phyloP scores from a whole-genome alignment of 23 red algal species.

The Cyanidiococcus yangmingshanensis region DNA sequence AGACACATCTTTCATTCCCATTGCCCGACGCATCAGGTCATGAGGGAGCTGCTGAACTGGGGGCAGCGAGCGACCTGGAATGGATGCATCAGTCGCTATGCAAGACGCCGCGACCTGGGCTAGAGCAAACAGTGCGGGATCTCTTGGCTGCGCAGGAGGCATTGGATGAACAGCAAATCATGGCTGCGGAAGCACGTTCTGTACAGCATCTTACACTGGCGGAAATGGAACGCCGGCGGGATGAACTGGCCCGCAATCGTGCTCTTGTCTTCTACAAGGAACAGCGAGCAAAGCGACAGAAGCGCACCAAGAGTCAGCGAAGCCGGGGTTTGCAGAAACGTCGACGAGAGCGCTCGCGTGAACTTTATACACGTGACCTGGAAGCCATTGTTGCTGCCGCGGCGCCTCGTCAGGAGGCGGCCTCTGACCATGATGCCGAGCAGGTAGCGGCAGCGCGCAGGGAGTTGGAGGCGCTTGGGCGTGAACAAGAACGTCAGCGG shows the following conservation, averaged over 20 bases:
- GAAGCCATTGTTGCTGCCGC: conserved; percentile 23
- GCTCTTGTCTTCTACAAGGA: conserved; percentile 68
- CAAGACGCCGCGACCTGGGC: not conserved
- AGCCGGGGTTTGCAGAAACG: conserved; percentile 33
- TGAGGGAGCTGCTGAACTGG: not conserved
- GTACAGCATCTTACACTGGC: conserved; percentile 24
- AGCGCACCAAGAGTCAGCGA: conserved; percentile 48
- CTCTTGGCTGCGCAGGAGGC: not conserved
- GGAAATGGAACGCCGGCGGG: conserved; percentile 31
- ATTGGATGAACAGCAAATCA: not conserved
- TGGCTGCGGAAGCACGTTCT: not conserved
- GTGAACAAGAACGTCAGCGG: conserved; percentile 37
- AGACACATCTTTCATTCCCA: not conserved
- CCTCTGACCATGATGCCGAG: conserved; percentile 21
- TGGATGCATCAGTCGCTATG: not conserved
- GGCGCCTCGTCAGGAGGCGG: not conserved
- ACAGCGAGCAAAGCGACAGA: conserved; percentile 54
- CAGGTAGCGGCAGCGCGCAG: not conserved
- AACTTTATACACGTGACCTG: conserved; percentile 12
- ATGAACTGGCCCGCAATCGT: conserved; percentile 44
- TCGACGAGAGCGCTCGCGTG: not conserved
- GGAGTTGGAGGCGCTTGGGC: conserved; percentile 13
- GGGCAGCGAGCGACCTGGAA: not conserved
- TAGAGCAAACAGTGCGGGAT: not conserved
- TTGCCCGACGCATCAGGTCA: not conserved